phyloP scores from a whole-genome alignment of 2,329 filamentous ascomycete species.

The Blastomyces gilchristii region DNA sequence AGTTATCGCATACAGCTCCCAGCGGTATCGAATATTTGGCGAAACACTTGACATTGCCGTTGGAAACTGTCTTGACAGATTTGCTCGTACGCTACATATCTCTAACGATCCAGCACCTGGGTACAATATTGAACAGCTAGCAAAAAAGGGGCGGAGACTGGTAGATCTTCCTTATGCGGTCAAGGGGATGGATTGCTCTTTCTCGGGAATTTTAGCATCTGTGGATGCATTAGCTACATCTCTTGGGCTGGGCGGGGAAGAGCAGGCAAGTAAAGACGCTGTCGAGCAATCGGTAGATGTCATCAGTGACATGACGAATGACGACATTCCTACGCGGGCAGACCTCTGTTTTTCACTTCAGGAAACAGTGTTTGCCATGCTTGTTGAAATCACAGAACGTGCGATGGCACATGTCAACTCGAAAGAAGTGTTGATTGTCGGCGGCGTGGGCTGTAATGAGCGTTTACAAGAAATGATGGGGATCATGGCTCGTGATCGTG shows the following conservation, averaged over 20 bases:
- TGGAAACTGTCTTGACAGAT: conserved; percentile 92
- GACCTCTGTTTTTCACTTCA: conserved; percentile 92
- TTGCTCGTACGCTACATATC: conserved; percentile 82
- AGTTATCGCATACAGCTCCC: conserved; percentile 91
- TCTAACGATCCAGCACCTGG: conserved; percentile 93
- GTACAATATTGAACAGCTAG: conserved; percentile 95
- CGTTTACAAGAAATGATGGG: conserved; percentile 98
- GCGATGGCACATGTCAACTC: conserved; percentile 97
- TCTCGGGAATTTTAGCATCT: conserved; percentile 78
- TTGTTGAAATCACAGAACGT: conserved; percentile 95
- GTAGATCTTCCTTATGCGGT: conserved; percentile 90
- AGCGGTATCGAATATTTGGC: conserved; percentile 93
- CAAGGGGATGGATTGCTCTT: conserved; percentile 97
- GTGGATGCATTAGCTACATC: conserved; percentile 65
- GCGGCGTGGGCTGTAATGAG: conserved; percentile 91
- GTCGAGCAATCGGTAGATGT: conserved; percentile 4
- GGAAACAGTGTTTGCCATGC: conserved; percentile 92
- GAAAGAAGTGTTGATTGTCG: conserved; percentile 87
- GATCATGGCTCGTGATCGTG: conserved; percentile 77
- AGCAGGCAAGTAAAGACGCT: conserved; percentile 43
- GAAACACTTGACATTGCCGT: conserved; percentile 97
- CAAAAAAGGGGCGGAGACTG: conserved; percentile 59
- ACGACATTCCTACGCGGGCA: conserved; percentile 51
- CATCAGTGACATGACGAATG: conserved; percentile 16
- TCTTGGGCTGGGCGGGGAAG: conserved; percentile 29